A percentile compares a stretch with the other conserved stretches of the same genome.
Evolutionary conservation across 176 grass and related monocot genomes (phyloP).

Genomic region (Pharus latifolius): DNA sequence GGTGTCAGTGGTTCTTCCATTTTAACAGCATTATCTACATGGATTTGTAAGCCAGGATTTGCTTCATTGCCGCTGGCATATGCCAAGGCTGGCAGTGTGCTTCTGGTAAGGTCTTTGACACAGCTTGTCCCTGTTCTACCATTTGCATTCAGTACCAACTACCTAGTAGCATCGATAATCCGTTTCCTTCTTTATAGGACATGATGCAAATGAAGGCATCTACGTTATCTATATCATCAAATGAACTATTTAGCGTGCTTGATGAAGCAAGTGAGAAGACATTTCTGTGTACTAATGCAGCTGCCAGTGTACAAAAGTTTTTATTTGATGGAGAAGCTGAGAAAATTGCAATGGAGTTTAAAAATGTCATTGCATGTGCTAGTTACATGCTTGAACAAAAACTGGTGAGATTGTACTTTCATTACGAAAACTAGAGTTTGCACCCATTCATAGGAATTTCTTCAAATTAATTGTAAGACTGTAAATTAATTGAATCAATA

Average conservation of each 20-base stretch:
- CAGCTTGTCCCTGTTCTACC: neutral
- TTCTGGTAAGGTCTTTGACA: constrained; percentile 48
- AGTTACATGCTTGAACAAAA: constrained; percentile 88
- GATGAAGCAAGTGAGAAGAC: constrained; percentile 93
- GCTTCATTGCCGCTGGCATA: constrained; percentile 58
- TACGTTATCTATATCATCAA: constrained; percentile 44
- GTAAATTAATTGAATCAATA: constrained; percentile 19
- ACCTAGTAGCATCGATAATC: neutral
- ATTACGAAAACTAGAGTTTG: neutral
- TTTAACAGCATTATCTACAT: constrained; percentile 46
- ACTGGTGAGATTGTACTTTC: constrained; percentile 41
- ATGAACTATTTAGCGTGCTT: constrained; percentile 64
- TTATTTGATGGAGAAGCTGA: constrained; percentile 68
- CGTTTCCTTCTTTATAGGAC: constrained; percentile 30
- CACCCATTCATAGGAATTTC: constrained; percentile 1
- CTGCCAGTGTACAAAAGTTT: constrained; percentile 61
- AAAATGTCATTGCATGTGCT: constrained; percentile 65
- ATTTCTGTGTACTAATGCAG: constrained; percentile 63
- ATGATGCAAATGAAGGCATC: constrained; percentile 50
- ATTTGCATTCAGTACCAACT: neutral
- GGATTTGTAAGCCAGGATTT: constrained; percentile 67
- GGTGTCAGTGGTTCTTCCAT: constrained; percentile 52
- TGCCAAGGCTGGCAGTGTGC: constrained; percentile 62
- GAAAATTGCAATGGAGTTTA: constrained; percentile 70
- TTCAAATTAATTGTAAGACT: neutral